These are phyloP conservation scores for Saccharomycopsis babjevae DNA, from an alignment of 805 yeast genomes.

Conservation along the genomic window DNA sequence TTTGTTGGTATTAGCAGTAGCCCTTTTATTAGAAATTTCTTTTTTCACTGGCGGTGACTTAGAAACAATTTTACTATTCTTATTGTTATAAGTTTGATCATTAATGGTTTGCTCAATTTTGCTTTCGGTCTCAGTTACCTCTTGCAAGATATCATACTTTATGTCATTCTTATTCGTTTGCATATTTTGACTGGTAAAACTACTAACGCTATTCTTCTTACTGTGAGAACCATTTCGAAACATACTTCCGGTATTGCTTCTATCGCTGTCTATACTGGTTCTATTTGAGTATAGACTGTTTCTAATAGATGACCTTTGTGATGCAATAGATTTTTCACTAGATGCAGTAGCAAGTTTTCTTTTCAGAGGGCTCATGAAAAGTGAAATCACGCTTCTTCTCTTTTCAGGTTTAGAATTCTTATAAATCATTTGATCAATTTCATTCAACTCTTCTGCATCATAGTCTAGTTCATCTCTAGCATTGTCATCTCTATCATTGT, in stretches of 20 bases:
- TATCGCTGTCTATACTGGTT: neutral
- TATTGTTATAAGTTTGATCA: neutral
- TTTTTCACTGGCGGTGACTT: neutral
- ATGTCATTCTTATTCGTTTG: neutral
- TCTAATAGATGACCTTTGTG: neutral
- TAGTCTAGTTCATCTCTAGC: slow-evolving; percentile 19
- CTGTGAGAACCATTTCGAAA: neutral
- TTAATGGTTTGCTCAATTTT: neutral
- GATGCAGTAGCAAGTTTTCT: slow-evolving; percentile 3
- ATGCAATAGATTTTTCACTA: neutral
- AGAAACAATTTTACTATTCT: neutral
- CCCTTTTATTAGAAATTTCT: neutral
- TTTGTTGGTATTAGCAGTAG: neutral
- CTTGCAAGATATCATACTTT: neutral
- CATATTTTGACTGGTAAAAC: neutral
- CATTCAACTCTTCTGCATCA: slow-evolving; percentile 24
- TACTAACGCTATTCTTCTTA: neutral
- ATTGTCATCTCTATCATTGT: neutral
- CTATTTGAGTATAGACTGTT: neutral
- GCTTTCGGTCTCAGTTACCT: neutral
- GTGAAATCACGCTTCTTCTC: slow-evolving; percentile 8
- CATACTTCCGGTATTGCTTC: neutral
- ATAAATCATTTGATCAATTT: slow-evolving; percentile 25
- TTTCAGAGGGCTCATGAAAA: slow-evolving; percentile 16
- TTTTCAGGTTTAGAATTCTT: slow-evolving; percentile 20